These are phyloP conservation scores for Murraya paniculata DNA, from an alignment of 345 rosid species.

Conservation along the genomic window DNA sequence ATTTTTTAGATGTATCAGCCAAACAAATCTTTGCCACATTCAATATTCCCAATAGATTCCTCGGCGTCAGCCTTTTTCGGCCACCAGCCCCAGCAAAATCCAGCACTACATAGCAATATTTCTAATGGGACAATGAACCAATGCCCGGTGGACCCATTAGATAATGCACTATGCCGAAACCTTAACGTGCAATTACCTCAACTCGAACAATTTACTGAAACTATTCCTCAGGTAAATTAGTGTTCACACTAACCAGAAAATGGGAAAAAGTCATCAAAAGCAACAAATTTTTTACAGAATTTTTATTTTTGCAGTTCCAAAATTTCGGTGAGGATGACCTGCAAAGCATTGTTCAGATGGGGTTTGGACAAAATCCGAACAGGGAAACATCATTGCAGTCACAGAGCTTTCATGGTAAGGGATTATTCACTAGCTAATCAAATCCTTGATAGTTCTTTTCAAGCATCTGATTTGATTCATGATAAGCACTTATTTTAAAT, in stretches of 20 bases:
- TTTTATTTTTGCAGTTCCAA: constrained; percentile 33
- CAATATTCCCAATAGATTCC: constrained; percentile 55
- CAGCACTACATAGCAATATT: constrained; percentile 30
- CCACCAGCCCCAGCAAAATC: constrained; percentile 41
- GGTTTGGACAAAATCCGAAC: constrained; percentile 47
- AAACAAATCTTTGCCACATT: constrained; percentile 41
- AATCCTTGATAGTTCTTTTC: not conserved
- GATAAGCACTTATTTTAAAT: constrained; percentile 20
- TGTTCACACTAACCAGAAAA: not conserved
- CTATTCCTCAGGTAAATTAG: constrained; percentile 42
- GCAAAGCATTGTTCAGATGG: constrained; percentile 77
- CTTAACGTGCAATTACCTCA: constrained; percentile 47
- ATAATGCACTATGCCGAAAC: constrained; percentile 32
- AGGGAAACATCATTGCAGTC: constrained; percentile 27
- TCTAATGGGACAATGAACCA: constrained; percentile 38
- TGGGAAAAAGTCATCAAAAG: no score
- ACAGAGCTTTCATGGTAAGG: constrained; percentile 37
- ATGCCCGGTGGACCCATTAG: constrained; percentile 40
- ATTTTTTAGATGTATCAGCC: constrained; percentile 45
- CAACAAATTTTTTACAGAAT: not conserved
- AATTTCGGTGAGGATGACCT: constrained; percentile 68
- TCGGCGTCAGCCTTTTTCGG: constrained; percentile 49
- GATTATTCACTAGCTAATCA: not conserved
- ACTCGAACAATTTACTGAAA: constrained; percentile 39
- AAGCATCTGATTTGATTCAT: not conserved